phyloP scores from a whole-genome alignment of 345 rosid species.

The Lenwebbia sp. region DNA sequence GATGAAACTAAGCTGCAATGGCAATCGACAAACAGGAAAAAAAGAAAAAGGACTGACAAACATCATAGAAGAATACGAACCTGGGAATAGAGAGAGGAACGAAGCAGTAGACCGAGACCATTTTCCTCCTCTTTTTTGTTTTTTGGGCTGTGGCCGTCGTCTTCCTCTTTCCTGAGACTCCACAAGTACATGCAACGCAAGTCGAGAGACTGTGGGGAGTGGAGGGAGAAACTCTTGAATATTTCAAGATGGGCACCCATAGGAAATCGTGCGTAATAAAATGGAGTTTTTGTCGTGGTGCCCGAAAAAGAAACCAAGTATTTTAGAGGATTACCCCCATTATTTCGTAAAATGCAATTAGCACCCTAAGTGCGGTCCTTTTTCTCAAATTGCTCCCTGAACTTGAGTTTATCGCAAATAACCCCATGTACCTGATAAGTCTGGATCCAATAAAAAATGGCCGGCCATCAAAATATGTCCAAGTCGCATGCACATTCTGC shows the following conservation, averaged over 20 bases:
- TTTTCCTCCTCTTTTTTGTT: neutral
- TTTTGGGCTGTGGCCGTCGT: neutral
- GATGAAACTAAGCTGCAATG: neutral
- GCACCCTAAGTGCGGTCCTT: too few species aligned
- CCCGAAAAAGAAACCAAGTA: neutral
- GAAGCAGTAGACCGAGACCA: neutral
- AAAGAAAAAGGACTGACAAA: neutral
- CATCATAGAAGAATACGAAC: neutral
- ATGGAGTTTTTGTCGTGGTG: neutral
- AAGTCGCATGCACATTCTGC: too few species aligned
- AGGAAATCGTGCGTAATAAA: neutral
- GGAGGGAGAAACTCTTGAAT: neutral
- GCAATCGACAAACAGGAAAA: neutral
- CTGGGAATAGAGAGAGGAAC: neutral
- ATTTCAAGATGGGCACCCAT: neutral
- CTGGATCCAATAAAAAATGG: too few species aligned
- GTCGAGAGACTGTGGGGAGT: neutral
- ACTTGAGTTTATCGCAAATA: too few species aligned
- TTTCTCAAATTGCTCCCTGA: too few species aligned
- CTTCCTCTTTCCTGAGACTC: neutral
- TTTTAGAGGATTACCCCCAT: neutral
- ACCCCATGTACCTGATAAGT: neutral
- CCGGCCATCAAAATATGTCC: too few species aligned
- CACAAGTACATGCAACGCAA: neutral
- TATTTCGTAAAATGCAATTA: too few species aligned